Evolutionary conservation across 805 yeast species (phyloP), one percentile per base, ranked within the genome.

Genomic region (Metschnikowia chrysomelidarum): DNA sequence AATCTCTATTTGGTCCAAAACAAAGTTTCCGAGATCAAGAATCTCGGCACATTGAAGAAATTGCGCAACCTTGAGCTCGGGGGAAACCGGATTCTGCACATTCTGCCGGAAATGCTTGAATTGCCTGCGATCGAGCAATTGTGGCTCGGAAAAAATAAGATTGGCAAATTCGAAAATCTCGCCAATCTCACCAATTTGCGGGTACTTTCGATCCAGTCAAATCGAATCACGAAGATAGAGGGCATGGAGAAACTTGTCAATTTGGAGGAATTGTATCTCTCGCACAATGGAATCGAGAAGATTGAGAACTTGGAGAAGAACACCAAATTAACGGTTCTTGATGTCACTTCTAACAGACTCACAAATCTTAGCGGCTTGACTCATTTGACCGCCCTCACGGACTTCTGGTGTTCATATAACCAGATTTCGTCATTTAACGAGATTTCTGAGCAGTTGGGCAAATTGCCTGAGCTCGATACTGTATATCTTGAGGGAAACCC

Each of bases 401-500:
- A 93, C 59, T 67, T 93, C 35, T 93, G 99, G 98, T 87, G 94
- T 17, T 84, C 96, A 0, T 76, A 77, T 51, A 93, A 91, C 59
- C 59, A 75, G 49, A 58, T 93, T 15, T 73, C 76, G 21, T 67
- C 76, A 25, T 89, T 85, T 59, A 78, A 80, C 21, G 81, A 87
- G 33, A 63, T 93, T 29, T 80, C 77, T 33, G 57, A 71, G 14
- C 80, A 87, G 54, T 69, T 93, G 41, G 77, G 79, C 10, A 64
- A 65, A 24, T 64, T 87, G 33, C 74, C 77, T 2, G 66, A 73
- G 5, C 66, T 93, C 34, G 95, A 87, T 33, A 87, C 96, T 0
- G 95, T 93, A 4, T 93, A 93, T 56, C 78, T 93, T 45, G 98
- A 93, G 61, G 91, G 93, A 7, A 91, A 91, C 54, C 98, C 98